Percentiles rank a stretch among this genome's conserved stretches.
Conservation (phyloP, 176 grass and related monocot genomes). For the Zoysia japonica region DNA sequence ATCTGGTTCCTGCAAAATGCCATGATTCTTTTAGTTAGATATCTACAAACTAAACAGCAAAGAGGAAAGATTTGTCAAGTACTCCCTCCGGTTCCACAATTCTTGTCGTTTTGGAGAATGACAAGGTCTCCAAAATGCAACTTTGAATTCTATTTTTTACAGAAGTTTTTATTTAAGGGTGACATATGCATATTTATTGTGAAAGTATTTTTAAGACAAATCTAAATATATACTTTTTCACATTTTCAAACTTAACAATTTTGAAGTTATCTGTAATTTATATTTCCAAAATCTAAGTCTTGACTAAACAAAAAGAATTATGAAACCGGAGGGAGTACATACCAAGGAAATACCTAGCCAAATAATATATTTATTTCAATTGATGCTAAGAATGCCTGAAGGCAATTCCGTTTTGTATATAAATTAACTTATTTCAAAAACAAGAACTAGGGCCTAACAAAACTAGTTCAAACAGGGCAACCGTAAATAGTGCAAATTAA, state of each 20-base stretch:
- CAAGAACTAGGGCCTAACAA: neutral
- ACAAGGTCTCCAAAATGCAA: no score
- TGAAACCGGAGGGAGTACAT: neutral
- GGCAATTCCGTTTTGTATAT: constrained; percentile 1
- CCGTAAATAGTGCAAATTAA: neutral
- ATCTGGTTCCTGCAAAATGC: constrained; percentile 50
- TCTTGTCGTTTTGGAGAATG: no score
- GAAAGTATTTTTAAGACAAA: no score
- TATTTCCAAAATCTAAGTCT: no score
- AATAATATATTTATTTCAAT: neutral
- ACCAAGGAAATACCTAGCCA: neutral
- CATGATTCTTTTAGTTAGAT: constrained; percentile 14
- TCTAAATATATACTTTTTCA: no score
- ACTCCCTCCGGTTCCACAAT: no score
- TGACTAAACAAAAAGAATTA: no score
- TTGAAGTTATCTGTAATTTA: no score
- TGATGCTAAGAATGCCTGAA: constrained; percentile 6
- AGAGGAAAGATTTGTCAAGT: neutral
- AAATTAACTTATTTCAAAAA: constrained; percentile 11
- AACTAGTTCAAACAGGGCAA: constrained; percentile 21
- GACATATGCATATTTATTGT: no score
- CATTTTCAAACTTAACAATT: no score
- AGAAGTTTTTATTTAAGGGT: no score
- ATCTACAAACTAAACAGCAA: neutral
- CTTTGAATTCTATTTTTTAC: no score